A percentile compares a stretch with the other conserved stretches of the same genome.
phyloP scores from a whole-genome alignment of 345 rosid species.

The Sonneratia alba region DNA sequence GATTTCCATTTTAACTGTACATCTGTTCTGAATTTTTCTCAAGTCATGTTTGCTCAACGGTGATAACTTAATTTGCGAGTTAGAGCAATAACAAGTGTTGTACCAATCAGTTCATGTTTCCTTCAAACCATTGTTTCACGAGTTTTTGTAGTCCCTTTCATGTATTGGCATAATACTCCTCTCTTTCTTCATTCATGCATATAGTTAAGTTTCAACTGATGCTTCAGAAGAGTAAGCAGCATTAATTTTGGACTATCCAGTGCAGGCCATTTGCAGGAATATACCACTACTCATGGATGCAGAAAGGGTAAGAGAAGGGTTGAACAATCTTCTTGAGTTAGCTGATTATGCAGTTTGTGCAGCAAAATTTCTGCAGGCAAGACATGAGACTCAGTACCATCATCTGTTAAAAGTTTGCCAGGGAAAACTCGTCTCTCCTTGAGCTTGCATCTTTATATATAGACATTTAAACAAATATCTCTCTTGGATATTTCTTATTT shows the following conservation, averaged over 20 bases:
- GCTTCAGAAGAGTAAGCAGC: background rate
- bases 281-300: conserved; percentile 75
- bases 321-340: conserved; percentile 57
- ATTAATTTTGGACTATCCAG: conserved; percentile 24
- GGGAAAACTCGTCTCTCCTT: background rate
- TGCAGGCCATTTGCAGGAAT: conserved; percentile 66
- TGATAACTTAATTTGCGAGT: background rate
- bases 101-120: background rate
- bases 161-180: background rate
- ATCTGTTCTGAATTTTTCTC: background rate
- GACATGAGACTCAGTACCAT: conserved; percentile 12
- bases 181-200: background rate
- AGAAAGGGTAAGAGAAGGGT: conserved; percentile 67
- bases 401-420: background rate
- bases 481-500: conserved; percentile 6
- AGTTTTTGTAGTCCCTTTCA: background rate
- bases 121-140: background rate
- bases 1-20: background rate
- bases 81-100: too few relatives aligned
- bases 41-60: background rate
- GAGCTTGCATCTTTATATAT: background rate
- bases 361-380: conserved; percentile 60
- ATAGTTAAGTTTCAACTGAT: background rate
- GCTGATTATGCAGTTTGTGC: conserved; percentile 73
- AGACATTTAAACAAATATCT: background rate